Evolutionary conservation across 164 flowering plant species (phyloP).

Genomic region (Nymphaea colorata): DNA sequence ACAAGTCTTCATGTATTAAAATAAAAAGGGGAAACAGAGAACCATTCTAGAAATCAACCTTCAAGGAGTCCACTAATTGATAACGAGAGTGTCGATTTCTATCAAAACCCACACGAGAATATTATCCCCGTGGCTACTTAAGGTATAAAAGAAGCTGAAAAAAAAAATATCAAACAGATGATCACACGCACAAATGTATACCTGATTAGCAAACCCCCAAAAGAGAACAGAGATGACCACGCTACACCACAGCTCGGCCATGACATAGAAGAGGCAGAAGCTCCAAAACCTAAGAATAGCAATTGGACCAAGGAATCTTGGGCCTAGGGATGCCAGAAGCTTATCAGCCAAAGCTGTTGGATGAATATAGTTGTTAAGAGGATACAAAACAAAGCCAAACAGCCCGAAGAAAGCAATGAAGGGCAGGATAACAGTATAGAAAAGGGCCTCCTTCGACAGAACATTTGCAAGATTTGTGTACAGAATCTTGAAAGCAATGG

Average conservation of each 20-base stretch:
- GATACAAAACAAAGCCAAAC: constrained; percentile 85
- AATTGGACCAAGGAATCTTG: constrained; percentile 87
- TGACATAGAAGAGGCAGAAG: constrained; percentile 95
- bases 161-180: neutral
- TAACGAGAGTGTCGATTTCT: no score
- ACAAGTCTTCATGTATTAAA: no score
- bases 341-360: constrained; percentile 82
- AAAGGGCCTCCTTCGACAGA: constrained; percentile 80
- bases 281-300: constrained; percentile 98
- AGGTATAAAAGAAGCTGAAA: no score
- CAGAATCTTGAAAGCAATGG: constrained; percentile 82
- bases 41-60: no score
- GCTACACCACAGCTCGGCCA: constrained; percentile 99
- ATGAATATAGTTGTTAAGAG: constrained; percentile 63
- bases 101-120: neutral
- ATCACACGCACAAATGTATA: constrained; percentile 13
- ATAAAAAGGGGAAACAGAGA: no score
- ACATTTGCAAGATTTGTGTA: constrained; percentile 79
- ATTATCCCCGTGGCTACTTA: no score
- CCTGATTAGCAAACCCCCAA: constrained; percentile 99
- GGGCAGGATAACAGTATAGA: constrained; percentile 71
- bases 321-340: constrained; percentile 65
- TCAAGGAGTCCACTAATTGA: no score
- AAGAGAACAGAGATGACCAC: constrained; percentile 94
- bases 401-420: constrained; percentile 95